These are phyloP conservation scores for Ambrosiella xylebori DNA, from an alignment of 2,329 filamentous ascomycete genomes.

Conservation along the genomic window DNA sequence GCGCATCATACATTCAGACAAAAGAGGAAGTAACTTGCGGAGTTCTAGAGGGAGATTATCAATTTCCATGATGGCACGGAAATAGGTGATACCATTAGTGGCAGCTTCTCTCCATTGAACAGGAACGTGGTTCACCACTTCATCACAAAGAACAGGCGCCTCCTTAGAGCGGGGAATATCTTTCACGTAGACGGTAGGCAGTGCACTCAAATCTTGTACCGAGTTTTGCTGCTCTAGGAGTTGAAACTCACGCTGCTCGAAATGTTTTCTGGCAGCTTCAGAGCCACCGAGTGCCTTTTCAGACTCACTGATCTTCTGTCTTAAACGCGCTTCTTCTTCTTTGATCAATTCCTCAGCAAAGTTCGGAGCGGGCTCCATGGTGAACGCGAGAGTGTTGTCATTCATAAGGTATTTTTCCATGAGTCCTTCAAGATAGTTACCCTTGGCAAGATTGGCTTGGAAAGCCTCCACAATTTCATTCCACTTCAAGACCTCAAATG, in stretches of 20 bases:
- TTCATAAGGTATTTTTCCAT: constrained; percentile 83
- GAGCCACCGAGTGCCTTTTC: constrained; percentile 52
- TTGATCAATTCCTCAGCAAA: constrained; percentile 57
- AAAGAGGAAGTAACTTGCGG: constrained; percentile 69
- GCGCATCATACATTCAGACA: constrained; percentile 83
- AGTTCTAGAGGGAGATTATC: constrained; percentile 70
- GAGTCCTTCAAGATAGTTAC: constrained; percentile 65
- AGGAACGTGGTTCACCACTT: constrained; percentile 45
- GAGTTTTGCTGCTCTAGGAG: constrained; percentile 71
- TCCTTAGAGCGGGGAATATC: constrained; percentile 75
- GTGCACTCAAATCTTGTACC: constrained; percentile 66
- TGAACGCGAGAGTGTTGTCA: constrained; percentile 76
- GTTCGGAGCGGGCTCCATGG: constrained; percentile 69
- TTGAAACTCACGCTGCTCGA: constrained; percentile 63
- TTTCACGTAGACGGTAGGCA: constrained; percentile 73
- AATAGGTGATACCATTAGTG: constrained; percentile 92
- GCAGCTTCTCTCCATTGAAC: constrained; percentile 84
- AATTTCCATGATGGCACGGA: constrained; percentile 71
- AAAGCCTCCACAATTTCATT: constrained; percentile 76
- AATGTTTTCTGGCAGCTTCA: constrained; percentile 49
- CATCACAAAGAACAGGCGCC: constrained; percentile 39
- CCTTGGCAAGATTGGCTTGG: constrained; percentile 55
- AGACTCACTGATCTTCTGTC: constrained; percentile 54
- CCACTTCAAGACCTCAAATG: constrained; percentile 81
- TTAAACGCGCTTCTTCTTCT: constrained; percentile 63